Base-by-base conservation (phyloP, 169 alveolate genomes). In the Plasmodium chabaudi region DNA sequence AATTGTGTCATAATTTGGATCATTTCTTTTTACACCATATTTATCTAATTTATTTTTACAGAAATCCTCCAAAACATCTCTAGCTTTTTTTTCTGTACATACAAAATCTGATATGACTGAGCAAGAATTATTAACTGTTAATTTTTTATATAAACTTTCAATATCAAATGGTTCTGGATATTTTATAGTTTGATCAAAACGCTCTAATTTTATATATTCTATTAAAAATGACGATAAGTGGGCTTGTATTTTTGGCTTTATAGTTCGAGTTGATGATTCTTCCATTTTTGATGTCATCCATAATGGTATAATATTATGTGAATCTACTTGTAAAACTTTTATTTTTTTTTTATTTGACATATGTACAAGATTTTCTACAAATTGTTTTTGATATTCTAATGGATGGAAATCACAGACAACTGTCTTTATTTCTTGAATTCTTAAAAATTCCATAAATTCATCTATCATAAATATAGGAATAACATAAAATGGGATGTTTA, bases 261-360 rank as follows among this genome's bases (percentile, higher is more conserved):
- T 71, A 5, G 92, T 87, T 23, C 92, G 25, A 5, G 70, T 82
- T 27, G 87, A 74, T 12, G 12, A 44, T 75, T 92, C 95, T 63
- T 71, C 84, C 46, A 68, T 68, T 47, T 89, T 59, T 12, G 95
- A 93, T 17, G 95, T 68, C 5, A 89, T 44, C 95, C 95, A 93
- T 25, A 65, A 39, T 27, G 95, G 94, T 5, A 93, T 87, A 15
- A 93, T 57, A 47, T 72, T 87, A 68, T 93, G 95, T 6, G 95
- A 87, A 72, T 93, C 95, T 1, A 87, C 90, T 73, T 89, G 95
- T 49, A 68, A 51, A n/a, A 92, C 60, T 21, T 91, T 86, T 23
- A 88, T 53, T 15, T 71, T 71, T 69, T 57, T 69, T 63, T 59
- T 67, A 47, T 72, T 69, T 42, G 84, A 68, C 25, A 77, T 61